Conservation (phyloP, 257 asterid species). For the Nicotiana sylvestris region DNA sequence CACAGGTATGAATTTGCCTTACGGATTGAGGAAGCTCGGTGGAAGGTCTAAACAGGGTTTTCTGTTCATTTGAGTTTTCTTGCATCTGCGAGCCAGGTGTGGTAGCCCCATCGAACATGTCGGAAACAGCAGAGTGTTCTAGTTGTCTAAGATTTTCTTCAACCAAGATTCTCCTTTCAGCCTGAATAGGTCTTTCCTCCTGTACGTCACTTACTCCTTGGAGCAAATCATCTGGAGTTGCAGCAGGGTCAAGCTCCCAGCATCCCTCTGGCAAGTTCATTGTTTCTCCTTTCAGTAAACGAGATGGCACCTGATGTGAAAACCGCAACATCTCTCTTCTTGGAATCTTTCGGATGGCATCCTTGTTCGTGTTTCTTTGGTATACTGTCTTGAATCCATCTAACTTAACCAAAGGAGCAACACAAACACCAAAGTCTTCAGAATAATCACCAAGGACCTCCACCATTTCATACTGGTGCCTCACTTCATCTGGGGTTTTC, state of each 20-base stretch:
- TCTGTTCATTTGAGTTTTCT: background rate
- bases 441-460: constrained; percentile 85
- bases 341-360: constrained; percentile 59
- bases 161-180: background rate
- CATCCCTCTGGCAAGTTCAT: constrained; percentile 70
- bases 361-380: constrained; percentile 40
- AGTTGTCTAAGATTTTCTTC: constrained; percentile 1
- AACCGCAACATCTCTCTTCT: constrained; percentile 88
- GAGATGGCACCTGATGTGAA: constrained; percentile 93
- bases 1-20: constrained; percentile 25
- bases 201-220: constrained; percentile 23
- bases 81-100: constrained; percentile 8
- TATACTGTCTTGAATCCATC: constrained; percentile 84
- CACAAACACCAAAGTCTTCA: constrained; percentile 81
- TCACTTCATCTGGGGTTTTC: constrained; percentile 66
- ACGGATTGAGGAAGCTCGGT: constrained; percentile 23
- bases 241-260: constrained; percentile 99
- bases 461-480: constrained; percentile 97
- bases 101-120: background rate
- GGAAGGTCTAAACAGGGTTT: constrained; percentile 12
- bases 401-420: constrained; percentile 62
- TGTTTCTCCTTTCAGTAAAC: constrained; percentile 55
- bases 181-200: constrained; percentile 16
- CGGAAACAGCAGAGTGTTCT: constrained; percentile 10
- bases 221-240: constrained; percentile 88